phyloP scores from a whole-genome alignment of 2,329 filamentous ascomycete genomes.

The Chaetoscypha palmicola region DNA sequence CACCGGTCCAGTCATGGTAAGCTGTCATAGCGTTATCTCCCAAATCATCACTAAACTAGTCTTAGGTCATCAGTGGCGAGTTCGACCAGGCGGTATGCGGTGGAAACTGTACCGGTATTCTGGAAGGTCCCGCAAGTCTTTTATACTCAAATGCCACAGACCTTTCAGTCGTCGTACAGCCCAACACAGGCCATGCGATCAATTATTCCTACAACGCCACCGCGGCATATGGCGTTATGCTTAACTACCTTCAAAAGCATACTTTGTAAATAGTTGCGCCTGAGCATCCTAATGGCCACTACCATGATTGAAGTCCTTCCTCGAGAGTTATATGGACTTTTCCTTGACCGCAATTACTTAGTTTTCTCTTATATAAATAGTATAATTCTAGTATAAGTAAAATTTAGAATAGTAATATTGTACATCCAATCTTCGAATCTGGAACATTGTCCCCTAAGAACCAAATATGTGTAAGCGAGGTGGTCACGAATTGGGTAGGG shows the following conservation, averaged over 20 bases:
- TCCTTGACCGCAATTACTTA: no score
- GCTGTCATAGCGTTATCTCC: neutral
- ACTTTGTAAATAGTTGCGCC: no score
- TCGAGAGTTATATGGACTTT: no score
- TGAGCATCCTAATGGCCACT: no score
- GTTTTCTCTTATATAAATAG: no score
- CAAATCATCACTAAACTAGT: neutral
- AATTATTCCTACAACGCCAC: slow-evolving; percentile 14
- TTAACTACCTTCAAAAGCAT: slow-evolving; percentile 11
- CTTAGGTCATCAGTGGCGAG: slow-evolving; percentile 19
- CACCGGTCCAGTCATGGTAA: slow-evolving; percentile 4
- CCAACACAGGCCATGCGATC: slow-evolving; percentile 25
- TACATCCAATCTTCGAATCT: no score
- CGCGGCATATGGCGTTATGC: slow-evolving; percentile 11
- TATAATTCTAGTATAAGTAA: no score
- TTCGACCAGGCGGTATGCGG: slow-evolving; percentile 22
- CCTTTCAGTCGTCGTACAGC: slow-evolving; percentile 17
- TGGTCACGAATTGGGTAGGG: no score
- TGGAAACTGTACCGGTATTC: slow-evolving; percentile 21
- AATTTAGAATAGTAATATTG: no score
- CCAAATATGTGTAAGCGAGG: no score
- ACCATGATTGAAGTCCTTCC: no score
- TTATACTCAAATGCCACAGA: slow-evolving; percentile 10
- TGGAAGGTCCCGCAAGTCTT: slow-evolving; percentile 18
- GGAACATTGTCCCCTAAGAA: no score